Evolutionary conservation across 257 asterid species (phyloP).

Genomic region (Penstemon newberryi): DNA sequence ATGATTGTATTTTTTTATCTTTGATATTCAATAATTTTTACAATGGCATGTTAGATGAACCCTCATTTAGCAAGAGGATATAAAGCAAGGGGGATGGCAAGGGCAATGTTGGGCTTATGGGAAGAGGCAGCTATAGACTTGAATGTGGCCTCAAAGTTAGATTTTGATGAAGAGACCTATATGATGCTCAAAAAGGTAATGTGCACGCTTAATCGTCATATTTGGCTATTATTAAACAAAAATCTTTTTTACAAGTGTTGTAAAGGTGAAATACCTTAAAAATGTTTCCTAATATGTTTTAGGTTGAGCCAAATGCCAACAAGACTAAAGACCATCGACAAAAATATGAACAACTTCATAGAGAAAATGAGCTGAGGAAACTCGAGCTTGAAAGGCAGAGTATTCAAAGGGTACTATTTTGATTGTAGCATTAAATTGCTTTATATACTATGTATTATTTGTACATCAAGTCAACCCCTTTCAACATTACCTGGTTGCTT

Average conservation of each 20-base stretch:
- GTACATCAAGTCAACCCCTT: background rate
- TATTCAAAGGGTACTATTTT: too few relatives aligned
- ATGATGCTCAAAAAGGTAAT: constrained; percentile 58
- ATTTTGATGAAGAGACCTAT: constrained; percentile 70
- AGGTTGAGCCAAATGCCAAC: too few relatives aligned
- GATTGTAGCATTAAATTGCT: background rate
- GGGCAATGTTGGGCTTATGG: constrained; percentile 83
- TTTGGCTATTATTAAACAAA: background rate
- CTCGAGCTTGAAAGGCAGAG: too few relatives aligned
- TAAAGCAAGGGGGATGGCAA: constrained; percentile 79
- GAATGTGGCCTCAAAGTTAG: constrained; percentile 69
- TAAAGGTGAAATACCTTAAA: background rate
- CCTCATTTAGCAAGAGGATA: constrained; percentile 85
- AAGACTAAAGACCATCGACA: too few relatives aligned
- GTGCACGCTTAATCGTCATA: too few relatives aligned
- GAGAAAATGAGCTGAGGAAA: too few relatives aligned
- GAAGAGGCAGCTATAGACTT: constrained; percentile 81
- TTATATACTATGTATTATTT: background rate
- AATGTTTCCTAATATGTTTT: background rate
- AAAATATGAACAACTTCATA: too few relatives aligned
- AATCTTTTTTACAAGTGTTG: background rate
- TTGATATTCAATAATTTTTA: constrained; percentile 15
- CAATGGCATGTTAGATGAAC: constrained; percentile 50
- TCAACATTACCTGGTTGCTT: background rate
- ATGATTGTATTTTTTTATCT: background rate